Conservation (phyloP, 1,284 basidiomycete species). For the Cryptococcus sp. region DNA sequence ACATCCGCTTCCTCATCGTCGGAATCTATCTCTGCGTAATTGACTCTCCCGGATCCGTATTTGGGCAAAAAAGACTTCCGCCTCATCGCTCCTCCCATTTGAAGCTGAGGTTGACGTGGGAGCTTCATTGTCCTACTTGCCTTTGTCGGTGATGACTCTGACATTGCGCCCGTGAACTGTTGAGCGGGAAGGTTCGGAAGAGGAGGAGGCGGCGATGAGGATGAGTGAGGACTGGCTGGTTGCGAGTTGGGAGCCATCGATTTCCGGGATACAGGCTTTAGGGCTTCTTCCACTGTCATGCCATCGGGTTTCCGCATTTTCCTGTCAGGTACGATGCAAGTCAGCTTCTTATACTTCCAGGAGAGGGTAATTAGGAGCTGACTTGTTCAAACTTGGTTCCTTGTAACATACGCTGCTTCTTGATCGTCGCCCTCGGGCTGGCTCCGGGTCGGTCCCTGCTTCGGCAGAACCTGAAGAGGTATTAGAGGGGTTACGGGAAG, state of each 20-base stretch:
- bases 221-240: neutral
- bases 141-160: neutral
- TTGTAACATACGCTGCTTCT: slow-evolving; percentile 79
- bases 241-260: slow-evolving; percentile 8
- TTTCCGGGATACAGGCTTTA: slow-evolving; percentile 12
- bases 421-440: slow-evolving; percentile 63
- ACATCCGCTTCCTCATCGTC: slow-evolving; percentile 14
- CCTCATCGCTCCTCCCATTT: slow-evolving; percentile 9
- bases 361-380: slow-evolving; percentile 46
- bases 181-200: neutral
- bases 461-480: too few relatives aligned
- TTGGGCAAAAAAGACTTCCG: slow-evolving; percentile 19
- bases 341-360: slow-evolving; percentile 2
- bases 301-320: slow-evolving; percentile 87
- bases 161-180: neutral
- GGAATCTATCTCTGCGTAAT: neutral
- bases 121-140: neutral
- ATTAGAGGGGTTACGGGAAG: slow-evolving; percentile 1
- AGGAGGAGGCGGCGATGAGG: slow-evolving; percentile 3
- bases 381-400: slow-evolving; percentile 87
- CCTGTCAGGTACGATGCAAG: slow-evolving; percentile 51
- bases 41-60: neutral
- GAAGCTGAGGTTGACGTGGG: neutral
- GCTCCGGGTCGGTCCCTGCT: slow-evolving; percentile 3
- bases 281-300: slow-evolving; percentile 23